Evolutionary conservation across 345 rosid genomes (phyloP).

Genomic region (Hypericum androsaemum): DNA sequence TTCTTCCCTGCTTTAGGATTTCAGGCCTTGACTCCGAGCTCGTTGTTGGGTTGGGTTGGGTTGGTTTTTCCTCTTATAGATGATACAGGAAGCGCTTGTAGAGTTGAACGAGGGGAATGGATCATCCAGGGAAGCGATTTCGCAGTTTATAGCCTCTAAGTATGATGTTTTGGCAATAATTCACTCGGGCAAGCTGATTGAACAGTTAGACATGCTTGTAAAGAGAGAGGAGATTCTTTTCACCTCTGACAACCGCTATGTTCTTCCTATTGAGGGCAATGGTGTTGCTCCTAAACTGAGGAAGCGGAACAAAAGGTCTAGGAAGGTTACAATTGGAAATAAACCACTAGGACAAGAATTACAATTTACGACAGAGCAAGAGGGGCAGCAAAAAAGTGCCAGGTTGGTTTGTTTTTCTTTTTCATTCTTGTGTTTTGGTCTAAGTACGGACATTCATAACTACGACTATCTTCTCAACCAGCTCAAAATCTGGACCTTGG

Average conservation of each 20-base stretch:
- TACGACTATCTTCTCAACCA: no score
- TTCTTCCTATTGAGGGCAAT: conserved; percentile 6
- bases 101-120: conserved; percentile 15
- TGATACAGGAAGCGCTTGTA: conserved; percentile 13
- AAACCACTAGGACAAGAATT: no score
- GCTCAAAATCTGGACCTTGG: no score
- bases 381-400: no score
- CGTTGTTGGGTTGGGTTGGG: no score
- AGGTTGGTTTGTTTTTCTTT: no score
- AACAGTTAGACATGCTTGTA: conserved; percentile 13
- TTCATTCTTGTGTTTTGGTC: no score
- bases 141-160: conserved; percentile 7
- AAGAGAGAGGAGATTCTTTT: conserved; percentile 7
- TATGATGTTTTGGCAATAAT: conserved; percentile 9
- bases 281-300: not conserved
- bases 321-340: not conserved
- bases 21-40: no score
- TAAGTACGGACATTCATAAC: no score
- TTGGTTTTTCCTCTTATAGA: conserved; percentile 1
- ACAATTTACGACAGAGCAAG: no score
- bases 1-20: no score
- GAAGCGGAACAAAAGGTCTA: not conserved
- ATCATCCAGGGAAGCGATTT: conserved; percentile 14
- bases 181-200: conserved; percentile 7
- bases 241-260: conserved; percentile 4